Evolutionary conservation across 768 basidiomycete genomes (phyloP).

Genomic region (Hypholoma fasciculare): DNA sequence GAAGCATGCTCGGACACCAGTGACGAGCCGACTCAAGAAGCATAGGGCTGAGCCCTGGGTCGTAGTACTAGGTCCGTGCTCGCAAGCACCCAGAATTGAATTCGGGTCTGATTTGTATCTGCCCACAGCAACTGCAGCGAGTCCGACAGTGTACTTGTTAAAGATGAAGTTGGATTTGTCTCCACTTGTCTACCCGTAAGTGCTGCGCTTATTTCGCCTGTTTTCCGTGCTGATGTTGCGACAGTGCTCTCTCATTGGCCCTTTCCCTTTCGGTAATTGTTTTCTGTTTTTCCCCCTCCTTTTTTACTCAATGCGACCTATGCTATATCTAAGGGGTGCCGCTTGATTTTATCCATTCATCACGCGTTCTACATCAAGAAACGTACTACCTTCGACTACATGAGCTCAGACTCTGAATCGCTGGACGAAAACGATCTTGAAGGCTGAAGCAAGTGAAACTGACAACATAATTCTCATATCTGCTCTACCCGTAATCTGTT

Average conservation of each 20-base stretch:
- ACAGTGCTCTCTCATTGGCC: neutral
- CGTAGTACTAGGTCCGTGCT: neutral
- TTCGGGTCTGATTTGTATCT: neutral
- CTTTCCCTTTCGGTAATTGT: neutral
- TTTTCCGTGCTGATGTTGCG: neutral
- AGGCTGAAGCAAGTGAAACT: no score
- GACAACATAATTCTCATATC: neutral
- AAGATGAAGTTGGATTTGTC: neutral
- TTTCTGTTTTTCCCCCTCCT: neutral
- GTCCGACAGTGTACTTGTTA: neutral
- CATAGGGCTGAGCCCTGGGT: neutral
- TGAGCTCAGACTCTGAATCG: neutral
- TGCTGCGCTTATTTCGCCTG: neutral
- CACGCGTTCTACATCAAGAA: neutral
- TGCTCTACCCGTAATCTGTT: no score
- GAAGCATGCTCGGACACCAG: neutral
- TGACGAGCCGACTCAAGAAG: neutral
- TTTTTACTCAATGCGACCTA: neutral
- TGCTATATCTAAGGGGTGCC: neutral
- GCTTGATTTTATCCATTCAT: neutral
- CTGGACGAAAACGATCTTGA: neutral
- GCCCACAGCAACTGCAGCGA: neutral
- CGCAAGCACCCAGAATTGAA: neutral
- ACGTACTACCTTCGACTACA: neutral
- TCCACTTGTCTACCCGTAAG: neutral